These are phyloP conservation scores for Exophiala phaeomuriformis DNA, from an alignment of 2,329 filamentous ascomycete species.

Conservation along the genomic window DNA sequence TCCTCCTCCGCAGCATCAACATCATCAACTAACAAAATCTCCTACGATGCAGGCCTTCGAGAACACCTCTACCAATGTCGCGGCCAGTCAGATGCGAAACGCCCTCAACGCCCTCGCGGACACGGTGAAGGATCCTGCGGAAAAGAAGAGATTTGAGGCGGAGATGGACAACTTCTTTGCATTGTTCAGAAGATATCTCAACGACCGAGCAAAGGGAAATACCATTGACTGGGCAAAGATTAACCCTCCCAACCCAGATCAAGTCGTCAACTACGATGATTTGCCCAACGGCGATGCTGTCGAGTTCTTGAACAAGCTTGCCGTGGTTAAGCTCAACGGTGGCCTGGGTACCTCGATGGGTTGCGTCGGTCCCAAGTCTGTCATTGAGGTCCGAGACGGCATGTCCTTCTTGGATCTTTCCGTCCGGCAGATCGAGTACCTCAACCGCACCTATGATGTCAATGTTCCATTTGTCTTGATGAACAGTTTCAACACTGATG, in stretches of 20 bases:
- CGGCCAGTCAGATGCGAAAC: conserved; percentile 98
- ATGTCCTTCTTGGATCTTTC: conserved; percentile 99
- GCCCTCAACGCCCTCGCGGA: conserved; percentile 86
- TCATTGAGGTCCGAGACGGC: conserved; percentile 98
- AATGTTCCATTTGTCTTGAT: conserved; percentile 98
- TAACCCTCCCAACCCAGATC: conserved; percentile 80
- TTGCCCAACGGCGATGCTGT: conserved; percentile 85
- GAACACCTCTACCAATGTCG: conserved; percentile 97
- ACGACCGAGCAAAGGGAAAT: conserved; percentile 98
- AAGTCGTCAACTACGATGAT: conserved; percentile 91
- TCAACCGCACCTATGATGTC: conserved; percentile 95
- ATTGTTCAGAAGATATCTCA: conserved; percentile 94
- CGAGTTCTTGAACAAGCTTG: conserved; percentile 92
- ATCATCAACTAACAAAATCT: conserved; percentile 17
- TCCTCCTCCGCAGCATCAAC: background rate
- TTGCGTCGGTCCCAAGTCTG: conserved; percentile 97
- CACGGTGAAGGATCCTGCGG: conserved; percentile 69
- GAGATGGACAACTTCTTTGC: conserved; percentile 99
- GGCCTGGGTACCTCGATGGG: conserved; percentile 99
- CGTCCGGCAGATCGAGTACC: conserved; percentile 96
- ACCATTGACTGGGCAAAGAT: conserved; percentile 95
- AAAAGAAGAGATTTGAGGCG: conserved; percentile 82
- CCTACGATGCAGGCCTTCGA: conserved; percentile 71
- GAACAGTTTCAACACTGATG: conserved; percentile 99
- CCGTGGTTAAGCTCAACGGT: conserved; percentile 98